A percentile compares a stretch with the other conserved stretches of the same genome.
Conservation (phyloP, 495 filamentous ascomycete species). For the Hapsidospora chrysogenum region DNA sequence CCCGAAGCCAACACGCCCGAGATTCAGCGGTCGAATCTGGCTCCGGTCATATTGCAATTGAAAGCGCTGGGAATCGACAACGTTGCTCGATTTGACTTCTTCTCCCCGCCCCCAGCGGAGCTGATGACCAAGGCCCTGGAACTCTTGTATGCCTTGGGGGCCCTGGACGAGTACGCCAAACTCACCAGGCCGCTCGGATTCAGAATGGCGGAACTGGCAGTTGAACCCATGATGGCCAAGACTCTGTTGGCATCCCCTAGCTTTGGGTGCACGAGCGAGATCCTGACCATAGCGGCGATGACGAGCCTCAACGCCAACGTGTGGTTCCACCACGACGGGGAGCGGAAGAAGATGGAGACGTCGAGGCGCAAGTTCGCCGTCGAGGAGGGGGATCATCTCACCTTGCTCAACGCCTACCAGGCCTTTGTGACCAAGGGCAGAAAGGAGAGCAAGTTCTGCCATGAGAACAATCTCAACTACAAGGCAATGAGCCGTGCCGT, state of each 20-base stretch:
- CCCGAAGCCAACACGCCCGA: constrained; percentile 68
- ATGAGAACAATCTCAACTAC: constrained; percentile 73
- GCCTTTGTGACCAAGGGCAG: constrained; percentile 74
- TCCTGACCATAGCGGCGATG: constrained; percentile 90
- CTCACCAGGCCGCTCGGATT: constrained; percentile 74
- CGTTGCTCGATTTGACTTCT: constrained; percentile 75
- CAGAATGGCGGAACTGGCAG: constrained; percentile 86
- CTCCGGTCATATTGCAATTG: constrained; percentile 78
- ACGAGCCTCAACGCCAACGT: constrained; percentile 66
- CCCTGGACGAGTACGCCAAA: constrained; percentile 79
- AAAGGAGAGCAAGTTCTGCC: constrained; percentile 76
- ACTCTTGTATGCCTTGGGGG: constrained; percentile 75
- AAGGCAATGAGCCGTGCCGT: constrained; percentile 68
- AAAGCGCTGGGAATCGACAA: constrained; percentile 96
- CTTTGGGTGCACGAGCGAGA: constrained; percentile 70
- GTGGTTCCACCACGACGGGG: constrained; percentile 65
- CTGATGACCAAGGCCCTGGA: constrained; percentile 80
- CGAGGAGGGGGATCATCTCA: constrained; percentile 91
- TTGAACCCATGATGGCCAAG: constrained; percentile 95
- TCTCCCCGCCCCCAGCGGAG: constrained; percentile 77
- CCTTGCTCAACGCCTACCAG: constrained; percentile 85
- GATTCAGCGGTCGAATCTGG: constrained; percentile 85
- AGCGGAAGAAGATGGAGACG: constrained; percentile 55
- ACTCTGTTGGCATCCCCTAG: constrained; percentile 61
- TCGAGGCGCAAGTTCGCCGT: constrained; percentile 71